phyloP scores from a whole-genome alignment of 208 protist species.

The Acanthamoeba royreba region DNA sequence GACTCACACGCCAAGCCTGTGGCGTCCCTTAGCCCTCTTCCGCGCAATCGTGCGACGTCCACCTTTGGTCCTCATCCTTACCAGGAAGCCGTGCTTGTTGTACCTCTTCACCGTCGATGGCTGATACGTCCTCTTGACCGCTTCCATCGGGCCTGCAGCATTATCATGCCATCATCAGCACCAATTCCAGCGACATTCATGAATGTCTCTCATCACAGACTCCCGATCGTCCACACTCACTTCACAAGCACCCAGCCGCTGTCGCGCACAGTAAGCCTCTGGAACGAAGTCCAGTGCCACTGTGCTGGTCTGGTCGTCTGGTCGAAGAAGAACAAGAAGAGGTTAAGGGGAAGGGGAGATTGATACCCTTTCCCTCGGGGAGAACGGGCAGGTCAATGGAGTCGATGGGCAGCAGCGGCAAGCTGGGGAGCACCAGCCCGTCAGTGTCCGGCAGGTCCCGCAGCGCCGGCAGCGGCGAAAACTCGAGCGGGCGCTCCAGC shows the following conservation, averaged over 20 bases:
- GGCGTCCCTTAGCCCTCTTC: not conserved
- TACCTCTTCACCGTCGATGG: not conserved
- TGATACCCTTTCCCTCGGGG: not conserved
- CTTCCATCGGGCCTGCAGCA: not conserved
- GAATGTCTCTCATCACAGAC: too few relatives aligned
- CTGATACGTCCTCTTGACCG: conserved; percentile 19
- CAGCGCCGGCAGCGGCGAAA: not conserved
- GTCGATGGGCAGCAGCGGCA: not conserved
- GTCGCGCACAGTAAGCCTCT: too few relatives aligned
- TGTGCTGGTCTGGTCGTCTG: too few relatives aligned
- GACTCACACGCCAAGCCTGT: not conserved
- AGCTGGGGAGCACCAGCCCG: not conserved
- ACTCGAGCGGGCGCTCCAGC: not conserved
- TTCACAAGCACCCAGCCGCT: too few relatives aligned
- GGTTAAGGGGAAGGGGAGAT: too few relatives aligned
- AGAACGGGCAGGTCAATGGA: not conserved
- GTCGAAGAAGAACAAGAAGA: not conserved
- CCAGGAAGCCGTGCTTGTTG: not conserved
- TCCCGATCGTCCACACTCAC: too few relatives aligned
- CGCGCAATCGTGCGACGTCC: not conserved
- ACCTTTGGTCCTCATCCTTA: not conserved
- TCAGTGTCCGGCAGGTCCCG: not conserved
- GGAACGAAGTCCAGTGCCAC: too few relatives aligned
- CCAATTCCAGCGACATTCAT: too few relatives aligned
- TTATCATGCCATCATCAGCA: too few relatives aligned